A percentile compares a stretch with the other conserved stretches of the same genome.
Conservation (phyloP, 2,329 filamentous ascomycete genomes). For the Aspergillus awamori region DNA sequence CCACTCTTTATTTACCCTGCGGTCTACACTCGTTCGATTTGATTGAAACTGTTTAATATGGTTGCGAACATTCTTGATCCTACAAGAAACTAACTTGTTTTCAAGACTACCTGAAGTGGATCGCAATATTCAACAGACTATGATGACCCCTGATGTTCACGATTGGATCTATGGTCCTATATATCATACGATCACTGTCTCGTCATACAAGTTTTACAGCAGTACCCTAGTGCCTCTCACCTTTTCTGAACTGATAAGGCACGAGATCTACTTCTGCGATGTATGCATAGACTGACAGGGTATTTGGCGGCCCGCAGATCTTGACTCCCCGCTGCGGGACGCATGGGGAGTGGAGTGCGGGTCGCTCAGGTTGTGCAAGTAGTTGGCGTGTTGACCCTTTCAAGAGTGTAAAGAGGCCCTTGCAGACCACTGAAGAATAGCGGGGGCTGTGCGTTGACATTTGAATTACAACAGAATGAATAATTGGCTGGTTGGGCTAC, state of each 20-base stretch:
- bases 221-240: background rate
- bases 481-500: background rate
- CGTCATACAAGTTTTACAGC: too few species aligned
- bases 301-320: background rate
- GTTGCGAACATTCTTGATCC: too few species aligned
- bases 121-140: too few species aligned
- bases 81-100: too few species aligned
- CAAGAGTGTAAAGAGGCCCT: background rate
- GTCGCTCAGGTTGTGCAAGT: background rate
- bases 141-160: too few species aligned
- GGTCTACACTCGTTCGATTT: too few species aligned
- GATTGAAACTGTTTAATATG: too few species aligned
- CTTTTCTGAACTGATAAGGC: background rate
- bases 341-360: background rate
- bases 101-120: too few species aligned
- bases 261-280: background rate
- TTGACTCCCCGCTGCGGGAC: slow-evolving; percentile 1
- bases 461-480: background rate
- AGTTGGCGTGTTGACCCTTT: background rate
- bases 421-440: background rate
- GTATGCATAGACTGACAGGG: background rate
- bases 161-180: too few species aligned
- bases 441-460: background rate
- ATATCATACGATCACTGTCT: too few species aligned
- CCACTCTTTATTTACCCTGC: background rate